These are phyloP conservation scores for Allium cepa DNA, from an alignment of 106 monocot species.

Conservation along the genomic window DNA sequence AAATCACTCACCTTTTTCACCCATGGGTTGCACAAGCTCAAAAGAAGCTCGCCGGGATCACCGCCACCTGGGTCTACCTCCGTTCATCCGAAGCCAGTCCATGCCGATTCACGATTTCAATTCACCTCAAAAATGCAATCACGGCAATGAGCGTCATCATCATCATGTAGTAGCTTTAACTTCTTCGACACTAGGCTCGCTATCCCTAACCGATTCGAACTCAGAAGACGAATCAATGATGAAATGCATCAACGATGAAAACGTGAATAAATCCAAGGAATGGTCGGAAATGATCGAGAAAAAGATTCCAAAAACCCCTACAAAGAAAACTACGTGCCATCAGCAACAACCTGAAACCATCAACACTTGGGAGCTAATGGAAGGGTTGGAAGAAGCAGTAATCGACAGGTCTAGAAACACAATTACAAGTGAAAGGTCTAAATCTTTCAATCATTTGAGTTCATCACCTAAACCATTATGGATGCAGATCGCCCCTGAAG, in stretches of 20 bases:
- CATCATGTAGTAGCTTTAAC: conserved; percentile 43
- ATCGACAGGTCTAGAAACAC: background rate
- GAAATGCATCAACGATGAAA: conserved; percentile 7
- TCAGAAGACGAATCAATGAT: conserved; percentile 24
- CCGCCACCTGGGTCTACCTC: conserved; percentile 6
- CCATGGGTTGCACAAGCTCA: conserved; percentile 79
- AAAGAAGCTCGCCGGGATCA: conserved; percentile 31
- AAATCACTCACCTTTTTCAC: background rate
- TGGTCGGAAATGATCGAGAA: conserved; percentile 27
- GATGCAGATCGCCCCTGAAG: conserved; percentile 8
- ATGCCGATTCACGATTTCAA: conserved; percentile 15
- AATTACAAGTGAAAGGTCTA: conserved; percentile 16
- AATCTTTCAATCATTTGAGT: background rate
- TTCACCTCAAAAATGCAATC: background rate
- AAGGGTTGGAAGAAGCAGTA: conserved; percentile 42
- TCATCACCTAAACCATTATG: conserved; percentile 16
- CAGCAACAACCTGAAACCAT: conserved; percentile 40
- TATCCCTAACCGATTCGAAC: conserved; percentile 14
- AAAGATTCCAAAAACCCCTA: conserved; percentile 14
- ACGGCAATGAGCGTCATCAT: background rate
- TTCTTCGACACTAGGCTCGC: conserved; percentile 50
- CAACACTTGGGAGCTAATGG: conserved; percentile 68
- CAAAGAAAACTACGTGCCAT: conserved; percentile 14
- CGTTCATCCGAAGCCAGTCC: conserved; percentile 28
- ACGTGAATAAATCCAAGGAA: background rate